phyloP scores from a whole-genome alignment of 208 protist species.

The Naegleria gruberi region DNA sequence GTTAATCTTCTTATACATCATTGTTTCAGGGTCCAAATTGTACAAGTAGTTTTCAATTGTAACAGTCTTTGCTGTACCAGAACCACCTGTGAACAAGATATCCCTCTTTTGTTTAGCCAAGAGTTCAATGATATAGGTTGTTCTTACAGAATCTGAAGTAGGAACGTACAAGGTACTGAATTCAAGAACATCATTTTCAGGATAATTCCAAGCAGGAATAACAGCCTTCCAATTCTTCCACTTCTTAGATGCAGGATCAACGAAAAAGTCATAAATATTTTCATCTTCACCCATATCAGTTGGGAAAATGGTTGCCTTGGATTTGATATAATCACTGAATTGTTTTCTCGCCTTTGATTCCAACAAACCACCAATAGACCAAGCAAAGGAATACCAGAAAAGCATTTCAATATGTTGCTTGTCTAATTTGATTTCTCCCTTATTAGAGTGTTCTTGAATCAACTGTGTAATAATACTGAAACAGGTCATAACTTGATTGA shows the following conservation, averaged over 20 bases:
- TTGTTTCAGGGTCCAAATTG: slow-evolving; percentile 47
- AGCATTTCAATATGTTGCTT: slow-evolving; percentile 74
- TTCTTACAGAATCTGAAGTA: slow-evolving; percentile 85
- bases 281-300: slow-evolving; percentile 46
- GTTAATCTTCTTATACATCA: slow-evolving; percentile 81
- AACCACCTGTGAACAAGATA: slow-evolving; percentile 77
- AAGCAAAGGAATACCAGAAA: slow-evolving; percentile 83
- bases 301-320: slow-evolving; percentile 55
- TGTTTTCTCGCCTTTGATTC: slow-evolving; percentile 78
- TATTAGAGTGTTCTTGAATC: slow-evolving; percentile 66
- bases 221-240: slow-evolving; percentile 73
- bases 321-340: slow-evolving; percentile 79
- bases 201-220: slow-evolving; percentile 80
- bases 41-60: slow-evolving; percentile 79
- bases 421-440: slow-evolving; percentile 47
- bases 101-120: slow-evolving; percentile 70
- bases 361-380: slow-evolving; percentile 85
- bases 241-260: slow-evolving; percentile 74
- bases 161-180: slow-evolving; percentile 91
- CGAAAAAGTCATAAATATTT: slow-evolving; percentile 81
- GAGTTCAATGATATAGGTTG: slow-evolving; percentile 78
- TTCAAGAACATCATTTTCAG: slow-evolving; percentile 71
- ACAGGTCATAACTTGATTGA: slow-evolving; percentile 71
- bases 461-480: slow-evolving; percentile 77
- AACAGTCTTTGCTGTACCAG: slow-evolving; percentile 88